Base-by-base conservation (phyloP, 495 filamentous ascomycete genomes). In the Staphylotrichum longicolle region DNA sequence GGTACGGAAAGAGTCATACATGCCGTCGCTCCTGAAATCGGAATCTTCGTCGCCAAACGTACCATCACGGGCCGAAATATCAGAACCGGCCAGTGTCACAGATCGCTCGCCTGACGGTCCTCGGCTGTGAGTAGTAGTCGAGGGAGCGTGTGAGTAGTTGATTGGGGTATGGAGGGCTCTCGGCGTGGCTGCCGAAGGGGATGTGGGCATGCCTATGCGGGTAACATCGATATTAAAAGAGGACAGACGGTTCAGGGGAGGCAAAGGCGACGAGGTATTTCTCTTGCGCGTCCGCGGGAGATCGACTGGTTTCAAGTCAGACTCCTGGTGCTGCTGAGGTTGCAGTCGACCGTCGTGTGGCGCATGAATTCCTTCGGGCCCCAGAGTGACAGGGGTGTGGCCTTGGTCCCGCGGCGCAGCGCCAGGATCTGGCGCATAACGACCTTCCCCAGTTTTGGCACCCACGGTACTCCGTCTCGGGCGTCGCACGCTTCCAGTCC, bases 1-100 rank as follows among this genome's bases (percentile, higher is more conserved):
- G 8, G 93, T 96, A 59, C 91, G 87, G 63, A 94, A 78, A 14
- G 93, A 97, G 72, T 98, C 94, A 75, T 90, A 98, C 50, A 92
- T 85, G 6, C 90, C 93, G 65, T 97, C 94, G 66, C 89, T 96
- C 74, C 89, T 83, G 59, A 90, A 86, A 66, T 96, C 92, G 4
- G 85, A 86, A 58, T 96, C 92, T 56, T 95, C 90, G 63, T 93
- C 91, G 5, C 86, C 85, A 3, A 86, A 91, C 10, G 81, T 80
- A 60, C 91, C 87, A 15, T 86, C 86, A 57, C 88, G 86, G 46
- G 84, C 84, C 64, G 94, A 88, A 64, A 81, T 81, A 63, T 98
- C 93, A 20, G 93, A 96, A 40, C 91, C 90, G 41, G 90, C 84
- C 32, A 93, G 73, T 2, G 91, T 96, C 6, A 90, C 93, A 11